phyloP scores from a whole-genome alignment of 345 rosid species.

The Arabidopsis thaliana region TAIR10.1 NC_003074.8:19080501-19081000 shows the following conservation, averaged over 20 bases:
- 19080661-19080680: background rate
- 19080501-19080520: background rate
- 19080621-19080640: background rate
- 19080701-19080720: background rate
- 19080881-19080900: slow-evolving; percentile 27
- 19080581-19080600: background rate
- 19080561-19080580: background rate
- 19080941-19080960: slow-evolving; percentile 29
- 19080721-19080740: slow-evolving; percentile 17
- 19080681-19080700: background rate
- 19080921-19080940: slow-evolving; percentile 28
- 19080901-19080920: slow-evolving; percentile 41
- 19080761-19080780: slow-evolving; percentile 12
- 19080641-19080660: background rate
- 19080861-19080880: slow-evolving; percentile 19
- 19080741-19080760: background rate
- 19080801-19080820: slow-evolving; percentile 4
- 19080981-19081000: slow-evolving; percentile 10
- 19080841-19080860: background rate
- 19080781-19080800: slow-evolving; percentile 1
- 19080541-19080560: background rate
- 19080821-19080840: background rate
- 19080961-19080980: slow-evolving; percentile 43
- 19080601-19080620: background rate
- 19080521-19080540: background rate